These are phyloP conservation scores for Solanum chacoense DNA, from an alignment of 305 asterid genomes.

Conservation along the genomic window DNA sequence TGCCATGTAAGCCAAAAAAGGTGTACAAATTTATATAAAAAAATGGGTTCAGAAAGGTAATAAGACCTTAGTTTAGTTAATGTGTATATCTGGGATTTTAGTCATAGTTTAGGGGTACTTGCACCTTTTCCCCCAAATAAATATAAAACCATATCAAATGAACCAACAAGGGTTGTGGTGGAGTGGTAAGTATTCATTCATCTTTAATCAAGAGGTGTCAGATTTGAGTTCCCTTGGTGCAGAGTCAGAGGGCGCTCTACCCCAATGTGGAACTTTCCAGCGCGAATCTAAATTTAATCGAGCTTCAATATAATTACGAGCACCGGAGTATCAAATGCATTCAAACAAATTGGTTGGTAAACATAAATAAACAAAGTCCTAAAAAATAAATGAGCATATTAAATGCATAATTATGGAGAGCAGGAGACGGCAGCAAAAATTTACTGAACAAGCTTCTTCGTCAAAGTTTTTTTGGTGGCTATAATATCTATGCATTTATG, in stretches of 20 bases:
- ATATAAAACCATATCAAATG: neutral
- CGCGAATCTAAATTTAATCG: neutral
- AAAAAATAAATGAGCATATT: neutral
- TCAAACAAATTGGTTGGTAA: neutral
- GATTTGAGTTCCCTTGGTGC: too few species aligned
- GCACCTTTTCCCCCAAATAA: too few species aligned
- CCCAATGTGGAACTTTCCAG: fast-evolving
- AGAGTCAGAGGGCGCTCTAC: neutral
- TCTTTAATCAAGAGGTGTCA: fast-evolving
- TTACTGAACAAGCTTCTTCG: neutral
- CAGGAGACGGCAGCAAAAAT: neutral
- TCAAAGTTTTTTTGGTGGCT: neutral
- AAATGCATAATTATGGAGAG: neutral
- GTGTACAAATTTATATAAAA: too few species aligned
- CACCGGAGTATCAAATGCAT: neutral
- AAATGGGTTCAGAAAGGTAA: too few species aligned
- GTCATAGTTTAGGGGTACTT: too few species aligned
- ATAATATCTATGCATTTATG: neutral
- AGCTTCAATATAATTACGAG: fast-evolving
- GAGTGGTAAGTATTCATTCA: fast-evolving
- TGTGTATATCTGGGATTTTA: too few species aligned
- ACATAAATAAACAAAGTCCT: neutral
- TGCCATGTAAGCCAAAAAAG: too few species aligned
- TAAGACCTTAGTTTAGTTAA: too few species aligned
- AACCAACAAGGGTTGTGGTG: too few species aligned